Evolutionary conservation across 345 rosid genomes (phyloP), one percentile per base, ranked within the genome.

Genomic region (Arabis alpina): DNA sequence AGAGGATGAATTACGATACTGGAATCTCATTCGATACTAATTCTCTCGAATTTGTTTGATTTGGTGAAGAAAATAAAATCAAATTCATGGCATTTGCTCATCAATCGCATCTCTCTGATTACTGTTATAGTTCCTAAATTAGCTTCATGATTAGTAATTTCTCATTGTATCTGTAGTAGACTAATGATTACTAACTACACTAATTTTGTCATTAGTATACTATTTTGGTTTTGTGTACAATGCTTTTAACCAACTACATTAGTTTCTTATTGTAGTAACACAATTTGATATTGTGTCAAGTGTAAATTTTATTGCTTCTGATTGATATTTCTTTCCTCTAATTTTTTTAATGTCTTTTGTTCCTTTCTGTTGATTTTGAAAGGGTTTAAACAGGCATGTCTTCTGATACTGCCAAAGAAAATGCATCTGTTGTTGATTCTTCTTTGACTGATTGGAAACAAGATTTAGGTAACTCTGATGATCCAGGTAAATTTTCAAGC

Each of bases 361-460:
- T 19, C 23, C n/a, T 43, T 37, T 74, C 3, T 43, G 28, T 53
- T n/a, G 8, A 13, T 13, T 53, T 28, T 64, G 9, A 43, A 27
- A 43, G 66, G 47, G 58, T 43, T 32, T 74, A 16, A 23, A 65
- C 32, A 78, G 73, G 79, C 32, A 90, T 93, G 98, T 90, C 98
- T 71, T 87, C 85, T 69, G 97, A 93, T 82, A 84, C 88, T 47
- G 86, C 83, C 10, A 88, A 83, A 68, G 97, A 90, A 78, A 87
- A 83, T 84, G 92, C 90, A 56, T 90, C 97, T 23, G 98, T 88
- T 63, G 95, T 87, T 36, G 98, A 88, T 80, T 93, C 97, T 8
- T 93, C 98, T 8, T 71, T 80, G 81, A 88, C 97, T 59, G 91
- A 88, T 61, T 81, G 86, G 89, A 90, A 79, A 62, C 88, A 81